phyloP scores from a whole-genome alignment of 495 filamentous ascomycete species.

The Penicillium lividum region DNA sequence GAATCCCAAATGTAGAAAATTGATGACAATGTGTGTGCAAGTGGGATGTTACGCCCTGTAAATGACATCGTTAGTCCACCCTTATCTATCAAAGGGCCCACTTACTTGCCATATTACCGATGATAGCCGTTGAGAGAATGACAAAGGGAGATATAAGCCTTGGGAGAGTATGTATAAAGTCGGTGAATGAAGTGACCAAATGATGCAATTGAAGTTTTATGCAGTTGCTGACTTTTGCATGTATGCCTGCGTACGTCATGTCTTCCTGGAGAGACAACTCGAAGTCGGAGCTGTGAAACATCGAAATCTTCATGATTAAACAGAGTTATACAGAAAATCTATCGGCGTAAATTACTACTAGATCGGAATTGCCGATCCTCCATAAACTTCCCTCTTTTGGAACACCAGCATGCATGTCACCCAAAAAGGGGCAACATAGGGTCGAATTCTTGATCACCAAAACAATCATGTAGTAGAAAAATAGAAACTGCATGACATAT shows the following conservation, averaged over 20 bases:
- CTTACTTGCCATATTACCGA: not conserved
- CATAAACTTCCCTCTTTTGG: not conserved
- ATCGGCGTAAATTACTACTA: not conserved
- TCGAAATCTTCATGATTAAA: not conserved
- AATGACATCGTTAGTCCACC: conserved; percentile 9
- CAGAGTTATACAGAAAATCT: not conserved
- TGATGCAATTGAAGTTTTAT: not conserved
- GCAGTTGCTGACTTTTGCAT: not conserved
- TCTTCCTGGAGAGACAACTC: not conserved
- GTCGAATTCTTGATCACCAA: not conserved
- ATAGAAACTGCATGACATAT: no score
- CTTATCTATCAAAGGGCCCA: conserved; percentile 8
- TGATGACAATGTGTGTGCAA: not conserved
- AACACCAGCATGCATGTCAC: not conserved
- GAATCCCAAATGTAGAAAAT: not conserved
- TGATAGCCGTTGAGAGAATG: not conserved
- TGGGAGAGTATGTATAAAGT: not conserved
- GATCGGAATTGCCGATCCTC: not conserved
- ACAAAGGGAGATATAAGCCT: not conserved
- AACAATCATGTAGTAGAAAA: no score
- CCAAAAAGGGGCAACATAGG: not conserved
- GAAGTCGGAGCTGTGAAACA: not conserved
- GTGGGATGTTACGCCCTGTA: not conserved
- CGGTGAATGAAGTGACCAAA: not conserved
- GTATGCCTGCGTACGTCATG: not conserved